A percentile compares a stretch with the other conserved stretches of the same genome.
Evolutionary conservation across 768 basidiomycete species (phyloP).

Genomic region (Collybiopsis luxurians): DNA sequence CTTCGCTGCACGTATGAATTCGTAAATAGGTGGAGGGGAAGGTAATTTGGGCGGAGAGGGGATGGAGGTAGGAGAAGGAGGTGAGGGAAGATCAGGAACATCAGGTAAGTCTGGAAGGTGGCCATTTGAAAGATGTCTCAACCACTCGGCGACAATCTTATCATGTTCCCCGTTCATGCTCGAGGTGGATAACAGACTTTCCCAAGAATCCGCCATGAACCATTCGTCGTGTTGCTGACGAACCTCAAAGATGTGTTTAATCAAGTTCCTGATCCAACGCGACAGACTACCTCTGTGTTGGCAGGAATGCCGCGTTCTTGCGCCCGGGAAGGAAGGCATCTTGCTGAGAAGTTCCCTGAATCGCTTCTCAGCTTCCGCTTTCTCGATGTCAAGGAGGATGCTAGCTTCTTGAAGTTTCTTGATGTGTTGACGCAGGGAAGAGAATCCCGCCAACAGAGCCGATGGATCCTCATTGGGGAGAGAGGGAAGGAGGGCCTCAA

Average conservation of each 20-base stretch:
- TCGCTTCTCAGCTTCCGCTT: slow-evolving; percentile 48
- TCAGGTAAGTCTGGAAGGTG: not conserved
- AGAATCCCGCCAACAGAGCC: slow-evolving; percentile 31
- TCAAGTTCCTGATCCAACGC: slow-evolving; percentile 27
- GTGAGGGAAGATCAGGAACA: not conserved
- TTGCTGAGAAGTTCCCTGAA: slow-evolving; percentile 46
- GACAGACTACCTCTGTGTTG: slow-evolving; percentile 17
- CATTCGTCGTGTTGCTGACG: slow-evolving; percentile 14
- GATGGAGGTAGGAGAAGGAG: slow-evolving; percentile 11
- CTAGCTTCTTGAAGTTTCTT: slow-evolving; percentile 47
- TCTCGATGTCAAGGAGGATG: slow-evolving; percentile 56
- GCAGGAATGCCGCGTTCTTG: slow-evolving; percentile 12
- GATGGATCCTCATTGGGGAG: slow-evolving; percentile 10
- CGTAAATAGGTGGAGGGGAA: slow-evolving; percentile 25
- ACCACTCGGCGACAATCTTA: not conserved
- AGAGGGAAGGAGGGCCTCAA: slow-evolving; percentile 1
- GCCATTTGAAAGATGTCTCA: not conserved
- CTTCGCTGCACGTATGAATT: slow-evolving; percentile 55
- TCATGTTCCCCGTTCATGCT: slow-evolving; percentile 13
- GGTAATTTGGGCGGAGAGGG: slow-evolving; percentile 15
- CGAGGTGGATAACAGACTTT: slow-evolving; percentile 26
- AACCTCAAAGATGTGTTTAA: slow-evolving; percentile 39
- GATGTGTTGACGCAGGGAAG: slow-evolving; percentile 45
- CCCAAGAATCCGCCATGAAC: slow-evolving; percentile 25
- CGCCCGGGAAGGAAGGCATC: slow-evolving; percentile 25